Evolutionary conservation across 2,329 filamentous ascomycete species (phyloP).

Genomic region (Ophiostoma angusticollis): DNA sequence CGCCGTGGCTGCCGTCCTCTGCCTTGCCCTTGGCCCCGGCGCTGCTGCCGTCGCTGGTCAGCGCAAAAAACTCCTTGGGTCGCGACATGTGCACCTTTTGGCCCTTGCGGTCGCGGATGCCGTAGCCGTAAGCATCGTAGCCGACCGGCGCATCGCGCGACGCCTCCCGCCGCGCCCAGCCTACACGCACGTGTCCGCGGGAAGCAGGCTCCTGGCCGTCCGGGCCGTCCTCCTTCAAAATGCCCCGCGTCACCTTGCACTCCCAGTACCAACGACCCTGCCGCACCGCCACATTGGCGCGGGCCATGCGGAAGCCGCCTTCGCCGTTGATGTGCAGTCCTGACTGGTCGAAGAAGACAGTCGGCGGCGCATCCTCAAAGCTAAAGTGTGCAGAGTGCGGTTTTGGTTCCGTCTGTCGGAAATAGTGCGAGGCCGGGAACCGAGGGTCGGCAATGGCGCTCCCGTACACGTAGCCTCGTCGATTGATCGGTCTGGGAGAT

Average conservation of each 20-base stretch:
- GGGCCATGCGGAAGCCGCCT: slow-evolving; percentile 83
- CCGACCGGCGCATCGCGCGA: slow-evolving; percentile 73
- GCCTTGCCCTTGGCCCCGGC: background rate
- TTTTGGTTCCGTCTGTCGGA: slow-evolving; percentile 74
- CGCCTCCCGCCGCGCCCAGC: slow-evolving; percentile 72
- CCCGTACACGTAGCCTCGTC: slow-evolving; percentile 72
- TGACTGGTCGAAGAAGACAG: slow-evolving; percentile 68
- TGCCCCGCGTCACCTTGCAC: slow-evolving; percentile 71
- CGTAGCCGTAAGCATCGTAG: slow-evolving; percentile 88
- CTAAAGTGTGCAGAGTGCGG: slow-evolving; percentile 78
- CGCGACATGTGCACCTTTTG: slow-evolving; percentile 90
- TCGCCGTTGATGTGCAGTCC: slow-evolving; percentile 74
- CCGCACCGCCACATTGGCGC: slow-evolving; percentile 79
- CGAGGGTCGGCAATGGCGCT: slow-evolving; percentile 81
- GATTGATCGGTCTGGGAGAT: slow-evolving; percentile 34
- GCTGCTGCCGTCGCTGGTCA: background rate
- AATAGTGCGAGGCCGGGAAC: slow-evolving; percentile 79
- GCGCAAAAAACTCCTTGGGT: slow-evolving; percentile 59
- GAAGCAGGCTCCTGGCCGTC: slow-evolving; percentile 30
- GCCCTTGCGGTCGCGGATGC: slow-evolving; percentile 75
- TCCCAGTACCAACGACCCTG: slow-evolving; percentile 93
- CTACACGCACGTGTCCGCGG: slow-evolving; percentile 63
- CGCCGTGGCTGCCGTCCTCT: too few relatives aligned
- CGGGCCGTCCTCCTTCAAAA: slow-evolving; percentile 38
- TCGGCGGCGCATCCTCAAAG: slow-evolving; percentile 80